Evolutionary conservation across 2,329 filamentous ascomycete species (phyloP).

Genomic region (Botrytis fabae): DNA sequence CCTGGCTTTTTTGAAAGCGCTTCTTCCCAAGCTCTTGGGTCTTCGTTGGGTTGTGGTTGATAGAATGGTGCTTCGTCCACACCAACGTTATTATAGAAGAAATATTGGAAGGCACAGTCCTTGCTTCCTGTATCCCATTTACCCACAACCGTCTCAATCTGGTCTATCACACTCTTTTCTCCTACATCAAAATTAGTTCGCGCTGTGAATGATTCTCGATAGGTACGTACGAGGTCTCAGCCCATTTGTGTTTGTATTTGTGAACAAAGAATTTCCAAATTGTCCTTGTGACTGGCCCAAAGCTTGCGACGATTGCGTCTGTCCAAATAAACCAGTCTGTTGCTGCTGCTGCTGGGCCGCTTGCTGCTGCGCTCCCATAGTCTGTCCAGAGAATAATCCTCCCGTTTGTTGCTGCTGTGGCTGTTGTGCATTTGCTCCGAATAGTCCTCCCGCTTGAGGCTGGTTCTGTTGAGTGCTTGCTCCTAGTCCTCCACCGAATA

Average conservation of each 20-base stretch:
- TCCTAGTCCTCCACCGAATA: conserved; percentile 33
- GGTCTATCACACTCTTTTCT: conserved; percentile 73
- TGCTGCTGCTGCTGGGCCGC: conserved; percentile 23
- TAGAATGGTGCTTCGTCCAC: conserved; percentile 75
- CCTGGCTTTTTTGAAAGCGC: conserved; percentile 78
- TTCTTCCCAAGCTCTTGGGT: conserved; percentile 80
- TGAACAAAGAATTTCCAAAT: conserved; percentile 39
- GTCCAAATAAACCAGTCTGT: conserved; percentile 25
- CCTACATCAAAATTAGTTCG: conserved; percentile 44
- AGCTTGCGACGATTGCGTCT: conserved; percentile 24
- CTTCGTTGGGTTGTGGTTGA: conserved; percentile 67
- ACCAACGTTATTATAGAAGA: conserved; percentile 85
- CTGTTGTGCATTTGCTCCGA: conserved; percentile 22
- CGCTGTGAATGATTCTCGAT: background rate
- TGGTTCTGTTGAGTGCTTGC: conserved; percentile 35
- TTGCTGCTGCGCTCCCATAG: conserved; percentile 27
- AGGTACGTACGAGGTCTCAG: conserved; percentile 36
- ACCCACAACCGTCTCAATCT: conserved; percentile 67
- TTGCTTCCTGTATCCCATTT: conserved; percentile 73
- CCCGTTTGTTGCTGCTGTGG: conserved; percentile 25
- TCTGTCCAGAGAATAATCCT: conserved; percentile 23
- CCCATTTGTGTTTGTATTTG: conserved; percentile 33
- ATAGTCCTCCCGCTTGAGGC: conserved; percentile 28
- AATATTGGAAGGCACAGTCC: conserved; percentile 75
- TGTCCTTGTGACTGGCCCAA: conserved; percentile 26